Conservation (phyloP, 1,139 yeast genomes). For the Kodamaea plutei region DNA sequence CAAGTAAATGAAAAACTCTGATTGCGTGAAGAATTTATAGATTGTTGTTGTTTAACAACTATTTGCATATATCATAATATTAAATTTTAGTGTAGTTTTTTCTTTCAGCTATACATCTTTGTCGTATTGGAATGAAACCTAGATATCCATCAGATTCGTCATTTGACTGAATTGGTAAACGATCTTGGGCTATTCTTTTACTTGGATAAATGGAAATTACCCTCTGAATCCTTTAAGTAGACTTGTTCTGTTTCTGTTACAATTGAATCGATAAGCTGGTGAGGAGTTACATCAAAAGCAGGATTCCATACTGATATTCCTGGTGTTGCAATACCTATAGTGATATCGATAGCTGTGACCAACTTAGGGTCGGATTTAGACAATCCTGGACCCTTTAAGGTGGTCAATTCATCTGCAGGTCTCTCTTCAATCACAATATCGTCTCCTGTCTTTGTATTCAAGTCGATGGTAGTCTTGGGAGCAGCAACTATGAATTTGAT, state of each 20-base stretch:
- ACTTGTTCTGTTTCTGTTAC: constrained; percentile 73
- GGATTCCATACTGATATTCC: constrained; percentile 93
- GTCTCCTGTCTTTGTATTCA: constrained; percentile 60
- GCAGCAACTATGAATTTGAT: constrained; percentile 91
- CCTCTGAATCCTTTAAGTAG: constrained; percentile 39
- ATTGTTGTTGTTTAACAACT: too few relatives aligned
- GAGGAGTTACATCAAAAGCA: constrained; percentile 91
- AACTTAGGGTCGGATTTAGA: constrained; percentile 1
- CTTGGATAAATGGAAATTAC: constrained; percentile 45
- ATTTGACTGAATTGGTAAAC: too few relatives aligned
- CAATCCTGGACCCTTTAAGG: constrained; percentile 57
- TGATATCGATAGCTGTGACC: constrained; percentile 11
- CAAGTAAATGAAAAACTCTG: too few relatives aligned
- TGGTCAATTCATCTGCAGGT: constrained; percentile 73
- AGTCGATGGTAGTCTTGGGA: constrained; percentile 86
- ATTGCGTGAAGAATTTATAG: too few relatives aligned
- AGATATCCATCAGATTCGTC: too few relatives aligned
- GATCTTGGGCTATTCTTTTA: too few relatives aligned
- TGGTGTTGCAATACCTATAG: constrained; percentile 82
- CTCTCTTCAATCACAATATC: constrained; percentile 84
- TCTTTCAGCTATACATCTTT: too few relatives aligned
- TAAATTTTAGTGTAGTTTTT: too few relatives aligned
- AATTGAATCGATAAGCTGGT: constrained; percentile 75
- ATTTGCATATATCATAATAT: too few relatives aligned
- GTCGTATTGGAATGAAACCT: too few relatives aligned